These are phyloP conservation scores for Coemansia furcata DNA, from an alignment of 192 early-diverging fungal species.

Conservation along the genomic window DNA sequence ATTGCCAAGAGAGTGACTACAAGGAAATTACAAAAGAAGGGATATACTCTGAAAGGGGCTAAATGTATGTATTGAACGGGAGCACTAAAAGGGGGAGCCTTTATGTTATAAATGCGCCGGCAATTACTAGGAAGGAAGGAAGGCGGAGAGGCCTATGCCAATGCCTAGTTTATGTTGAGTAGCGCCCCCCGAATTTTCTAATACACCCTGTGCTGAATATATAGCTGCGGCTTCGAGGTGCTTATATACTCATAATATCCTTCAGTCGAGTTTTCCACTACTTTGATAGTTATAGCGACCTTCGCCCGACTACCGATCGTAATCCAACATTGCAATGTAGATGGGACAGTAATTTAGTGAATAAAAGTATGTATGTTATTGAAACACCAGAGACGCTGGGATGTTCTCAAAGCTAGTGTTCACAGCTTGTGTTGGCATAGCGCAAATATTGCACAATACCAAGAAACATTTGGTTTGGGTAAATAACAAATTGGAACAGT, in stretches of 20 bases:
- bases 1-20: neutral
- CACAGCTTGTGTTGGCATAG: too few species aligned
- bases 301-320: neutral
- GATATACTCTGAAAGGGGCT: neutral
- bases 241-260: neutral
- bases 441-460: neutral
- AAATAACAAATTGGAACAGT: neutral
- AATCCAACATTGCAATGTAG: neutral
- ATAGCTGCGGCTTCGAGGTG: neutral
- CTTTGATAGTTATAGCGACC: neutral
- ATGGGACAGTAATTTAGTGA: too few species aligned
- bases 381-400: too few species aligned
- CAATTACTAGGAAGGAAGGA: slow-evolving; percentile 3
- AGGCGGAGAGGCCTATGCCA: neutral
- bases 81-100: neutral
- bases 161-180: slow-evolving; percentile 14
- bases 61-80: neutral
- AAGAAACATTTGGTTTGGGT: neutral
- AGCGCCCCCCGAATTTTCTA: neutral
- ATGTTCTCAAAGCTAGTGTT: too few species aligned
- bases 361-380: too few species aligned
- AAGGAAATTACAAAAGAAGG: neutral
- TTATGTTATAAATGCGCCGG: neutral
- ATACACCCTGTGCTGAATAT: neutral
- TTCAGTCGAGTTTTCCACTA: neutral